Conservation (phyloP, 2,329 filamentous ascomycete genomes). For the Paecilomyces niveus region DNA sequence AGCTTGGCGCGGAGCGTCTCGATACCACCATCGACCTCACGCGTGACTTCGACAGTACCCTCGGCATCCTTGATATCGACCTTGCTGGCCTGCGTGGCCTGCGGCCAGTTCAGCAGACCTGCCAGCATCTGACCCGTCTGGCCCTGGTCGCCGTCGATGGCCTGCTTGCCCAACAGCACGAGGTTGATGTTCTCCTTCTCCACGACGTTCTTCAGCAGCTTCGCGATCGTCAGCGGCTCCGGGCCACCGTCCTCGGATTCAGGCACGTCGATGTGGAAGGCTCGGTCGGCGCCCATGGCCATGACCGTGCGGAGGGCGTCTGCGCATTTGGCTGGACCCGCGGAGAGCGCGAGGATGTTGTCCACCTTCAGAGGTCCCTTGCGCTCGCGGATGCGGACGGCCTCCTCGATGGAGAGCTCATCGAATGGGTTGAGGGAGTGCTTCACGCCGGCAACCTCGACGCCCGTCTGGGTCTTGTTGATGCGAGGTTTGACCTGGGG, state of each 20-base stretch:
- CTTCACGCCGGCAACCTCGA: conserved; percentile 89
- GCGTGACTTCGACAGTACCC: conserved; percentile 67
- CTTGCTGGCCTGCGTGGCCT: conserved; percentile 88
- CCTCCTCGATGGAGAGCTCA: conserved; percentile 95
- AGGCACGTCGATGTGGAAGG: conserved; percentile 74
- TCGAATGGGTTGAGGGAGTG: conserved; percentile 99
- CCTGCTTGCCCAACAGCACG: conserved; percentile 93
- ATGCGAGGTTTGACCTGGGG: conserved; percentile 61
- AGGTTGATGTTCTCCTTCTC: conserved; percentile 82
- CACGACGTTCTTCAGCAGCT: conserved; percentile 73
- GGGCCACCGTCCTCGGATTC: conserved; percentile 60
- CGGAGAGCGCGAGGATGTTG: conserved; percentile 85
- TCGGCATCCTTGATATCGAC: conserved; percentile 65
- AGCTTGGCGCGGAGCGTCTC: conserved; percentile 82
- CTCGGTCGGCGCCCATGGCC: conserved; percentile 96
- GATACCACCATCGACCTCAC: conserved; percentile 91
- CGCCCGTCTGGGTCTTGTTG: conserved; percentile 68
- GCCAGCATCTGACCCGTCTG: conserved; percentile 99
- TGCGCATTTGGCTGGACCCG: conserved; percentile 77
- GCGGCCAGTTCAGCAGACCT: conserved; percentile 81
- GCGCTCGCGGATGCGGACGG: conserved; percentile 87
- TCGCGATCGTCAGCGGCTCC: conserved; percentile 87
- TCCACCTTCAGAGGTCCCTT: conserved; percentile 70
- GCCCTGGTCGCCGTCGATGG: conserved; percentile 89
- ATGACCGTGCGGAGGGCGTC: conserved; percentile 92